Evolutionary conservation across 2,329 filamentous ascomycete species (phyloP), one percentile per base, ranked within the genome.

Genomic region (Mycosphaerella arachidis): DNA sequence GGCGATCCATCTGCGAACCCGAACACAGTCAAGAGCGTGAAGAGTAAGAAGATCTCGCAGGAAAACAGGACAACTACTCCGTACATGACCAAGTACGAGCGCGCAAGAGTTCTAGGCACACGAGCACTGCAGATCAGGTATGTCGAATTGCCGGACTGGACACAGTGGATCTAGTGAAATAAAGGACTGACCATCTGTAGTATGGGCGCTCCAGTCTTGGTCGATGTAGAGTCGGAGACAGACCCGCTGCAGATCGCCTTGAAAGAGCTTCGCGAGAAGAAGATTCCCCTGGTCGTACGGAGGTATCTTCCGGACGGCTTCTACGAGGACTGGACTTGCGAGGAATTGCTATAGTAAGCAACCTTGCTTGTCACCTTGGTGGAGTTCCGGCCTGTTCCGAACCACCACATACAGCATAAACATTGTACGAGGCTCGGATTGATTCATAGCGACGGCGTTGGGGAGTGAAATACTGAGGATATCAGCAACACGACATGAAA

Each of bases 311-410:
- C 94, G 24, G 94, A 99, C 79, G 94, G 94, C 80, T 96, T 86
- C 91, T 97, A 97, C 77, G 94, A 99, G 83, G 94, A 99, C 76
- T 99, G 94, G 94, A 96, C 92, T 37, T 97, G 92, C 78, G 94
- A 97, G 78, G 94, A 99, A 78, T 82, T 97, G 66, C 83, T 96
- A 57, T 83, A 77, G 73, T 51, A 60, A 35, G 51, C 27, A 24
- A 24, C 24, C 57, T 50, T 43, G 30, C 40, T 35, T 53, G 24
- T 27, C 40, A n/a, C 18, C 35, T 43, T 55, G 35, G 16, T 31
- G 24, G 53, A n/a, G 27, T 43, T 20, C 53, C 20, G 9, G 18
- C 3, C 12, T 29, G 18, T 12, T 55, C 18, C 18, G 20, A 45
- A 12, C 24, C 5, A 46, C 12, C 30, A 20, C 24, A 29, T 18